Evolutionary conservation across 2,329 filamentous ascomycete genomes (phyloP).

Genomic region (Tolypocladium ovalisporum): DNA sequence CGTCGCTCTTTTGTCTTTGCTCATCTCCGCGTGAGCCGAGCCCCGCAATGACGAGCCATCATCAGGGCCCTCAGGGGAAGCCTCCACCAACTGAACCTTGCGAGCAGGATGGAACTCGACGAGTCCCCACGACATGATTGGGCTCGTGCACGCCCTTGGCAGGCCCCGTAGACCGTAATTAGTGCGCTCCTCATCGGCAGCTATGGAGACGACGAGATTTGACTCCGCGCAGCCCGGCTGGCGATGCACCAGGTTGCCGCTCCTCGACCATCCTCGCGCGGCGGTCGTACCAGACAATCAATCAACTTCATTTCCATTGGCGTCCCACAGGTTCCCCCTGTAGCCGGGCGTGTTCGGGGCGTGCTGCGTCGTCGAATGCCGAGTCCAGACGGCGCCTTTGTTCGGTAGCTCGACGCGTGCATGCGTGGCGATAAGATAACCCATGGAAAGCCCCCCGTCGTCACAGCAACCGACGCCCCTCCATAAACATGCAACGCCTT

Average conservation of each 20-base stretch:
- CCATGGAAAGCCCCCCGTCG: neutral
- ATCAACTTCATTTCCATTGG: neutral
- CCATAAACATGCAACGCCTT: slow-evolving; percentile 8
- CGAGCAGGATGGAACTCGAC: neutral
- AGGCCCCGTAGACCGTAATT: too few species aligned
- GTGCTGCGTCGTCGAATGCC: neutral
- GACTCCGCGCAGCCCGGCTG: neutral
- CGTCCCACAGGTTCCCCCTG: neutral
- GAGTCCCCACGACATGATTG: neutral
- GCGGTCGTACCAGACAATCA: neutral
- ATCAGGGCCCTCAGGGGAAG: neutral
- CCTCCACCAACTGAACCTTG: neutral
- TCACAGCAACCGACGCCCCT: slow-evolving; percentile 8
- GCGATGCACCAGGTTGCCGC: neutral
- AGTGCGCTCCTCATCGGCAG: too few species aligned
- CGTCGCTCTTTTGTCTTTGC: neutral
- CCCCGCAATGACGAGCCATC: neutral
- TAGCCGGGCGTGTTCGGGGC: neutral
- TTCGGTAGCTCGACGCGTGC: neutral
- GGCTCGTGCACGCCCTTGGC: neutral
- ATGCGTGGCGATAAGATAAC: neutral
- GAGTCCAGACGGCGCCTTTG: neutral
- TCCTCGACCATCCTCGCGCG: neutral
- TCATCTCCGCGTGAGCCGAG: neutral
- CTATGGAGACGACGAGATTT: neutral